Base-by-base conservation (phyloP, 257 asterid genomes). In the Lantana camara region DNA sequence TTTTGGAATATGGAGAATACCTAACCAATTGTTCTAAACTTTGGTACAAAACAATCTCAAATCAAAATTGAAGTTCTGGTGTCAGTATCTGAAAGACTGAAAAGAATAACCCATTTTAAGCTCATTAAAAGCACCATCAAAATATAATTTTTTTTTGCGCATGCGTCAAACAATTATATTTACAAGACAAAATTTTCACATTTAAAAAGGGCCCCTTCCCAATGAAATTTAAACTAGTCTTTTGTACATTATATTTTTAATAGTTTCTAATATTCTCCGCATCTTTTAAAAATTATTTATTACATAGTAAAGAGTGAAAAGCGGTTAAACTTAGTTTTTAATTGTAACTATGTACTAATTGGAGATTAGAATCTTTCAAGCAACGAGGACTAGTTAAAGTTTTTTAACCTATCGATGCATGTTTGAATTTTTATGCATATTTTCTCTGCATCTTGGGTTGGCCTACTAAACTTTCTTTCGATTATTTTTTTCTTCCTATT, bases 71-170 rank as follows among this genome's bases (percentile, higher is more conserved):
- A n/a, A n/a, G n/a, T n/a, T n/a, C n/a, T n/a, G n/a, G 32, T 42
- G 69, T 54, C 73, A 66, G 73, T 30, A 38, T 69, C 76, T 70
- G 38, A 63, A 78, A 79, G 71, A 71, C 76, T 70, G 38, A 63
- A 78, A 79, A 74, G 73, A 49, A 67, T 57, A 46, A 67, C 49
- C 69, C 54, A 45, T 21, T 48, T n/a, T 45, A 1, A 46, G 29
- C 66, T 45, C 59, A 60, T 71, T 20, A 40, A 9, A 47, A 41
- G 10, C 2, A 67, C 23, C 56, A 63, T 11, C n/a, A 37, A 48
- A 22, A 4, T 27, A 9, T 7, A 14, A 60, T 4, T 11, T 53
- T 14, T 23, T 40, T 24, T 66, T 24, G 72, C 80, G 81, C 84
- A 60, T 79, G 84, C 79, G 68, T 29, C 63, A 73, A 75, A 64